phyloP scores from a whole-genome alignment of 768 basidiomycete species.

The Gloeopeniophorella convolvens region DNA sequence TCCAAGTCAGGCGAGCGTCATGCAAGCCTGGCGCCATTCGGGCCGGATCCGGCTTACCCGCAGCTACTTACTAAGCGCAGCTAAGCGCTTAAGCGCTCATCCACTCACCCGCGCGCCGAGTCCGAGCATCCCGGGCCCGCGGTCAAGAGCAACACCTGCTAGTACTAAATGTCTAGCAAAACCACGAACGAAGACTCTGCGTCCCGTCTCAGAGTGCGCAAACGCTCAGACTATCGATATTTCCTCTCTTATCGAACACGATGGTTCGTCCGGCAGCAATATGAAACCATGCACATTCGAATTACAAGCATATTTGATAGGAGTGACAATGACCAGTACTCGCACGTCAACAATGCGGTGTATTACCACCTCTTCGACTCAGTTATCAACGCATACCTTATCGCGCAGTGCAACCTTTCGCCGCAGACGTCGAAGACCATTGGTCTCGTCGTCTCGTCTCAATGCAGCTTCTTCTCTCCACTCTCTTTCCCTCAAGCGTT shows the following conservation, averaged over 20 bases:
- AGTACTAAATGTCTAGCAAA: too few relatives aligned
- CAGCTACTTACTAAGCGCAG: too few relatives aligned
- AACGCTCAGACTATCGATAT: constrained; percentile 49
- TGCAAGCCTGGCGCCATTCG: too few relatives aligned
- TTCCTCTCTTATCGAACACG: constrained; percentile 60
- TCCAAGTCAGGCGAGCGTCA: too few relatives aligned
- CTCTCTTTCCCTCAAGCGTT: constrained; percentile 67
- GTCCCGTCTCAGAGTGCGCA: constrained; percentile 5
- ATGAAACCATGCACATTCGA: constrained; percentile 1
- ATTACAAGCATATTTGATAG: constrained; percentile 32
- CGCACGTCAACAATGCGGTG: constrained; percentile 73
- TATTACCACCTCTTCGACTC: constrained; percentile 84
- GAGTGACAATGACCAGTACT: constrained; percentile 85
- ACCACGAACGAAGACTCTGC: background rate
- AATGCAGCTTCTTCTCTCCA: constrained; percentile 71
- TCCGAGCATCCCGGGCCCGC: too few relatives aligned
- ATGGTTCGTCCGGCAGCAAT: constrained; percentile 46
- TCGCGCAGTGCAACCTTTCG: constrained; percentile 50
- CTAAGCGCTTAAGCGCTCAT: too few relatives aligned
- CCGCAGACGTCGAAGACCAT: constrained; percentile 50
- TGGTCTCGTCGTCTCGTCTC: constrained; percentile 74
- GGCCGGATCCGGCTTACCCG: too few relatives aligned
- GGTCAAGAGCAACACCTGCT: too few relatives aligned
- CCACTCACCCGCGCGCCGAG: too few relatives aligned
- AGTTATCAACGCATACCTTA: constrained; percentile 73